phyloP scores from a whole-genome alignment of 352 stramenopile genomes.

The Globisporangium acanthophoron region DNA sequence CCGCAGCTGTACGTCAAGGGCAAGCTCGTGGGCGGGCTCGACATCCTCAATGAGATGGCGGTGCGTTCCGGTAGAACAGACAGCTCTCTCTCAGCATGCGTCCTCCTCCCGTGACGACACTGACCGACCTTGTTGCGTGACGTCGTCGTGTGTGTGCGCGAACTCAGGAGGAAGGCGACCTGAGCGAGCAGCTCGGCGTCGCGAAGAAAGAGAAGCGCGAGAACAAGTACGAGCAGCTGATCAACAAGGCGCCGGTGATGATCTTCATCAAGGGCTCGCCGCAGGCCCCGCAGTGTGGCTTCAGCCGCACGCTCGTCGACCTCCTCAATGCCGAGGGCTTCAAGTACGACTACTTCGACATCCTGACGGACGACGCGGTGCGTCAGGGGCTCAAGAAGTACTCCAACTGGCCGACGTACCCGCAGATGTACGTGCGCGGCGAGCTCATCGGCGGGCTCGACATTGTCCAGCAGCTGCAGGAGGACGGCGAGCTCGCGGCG shows the following conservation, averaged over 20 bases:
- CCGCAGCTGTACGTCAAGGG: constrained; percentile 95
- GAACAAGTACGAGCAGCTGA: constrained; percentile 87
- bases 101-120: background rate
- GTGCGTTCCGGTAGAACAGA: constrained; percentile 14
- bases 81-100: background rate
- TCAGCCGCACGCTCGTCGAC: constrained; percentile 93
- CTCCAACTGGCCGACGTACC: constrained; percentile 98
- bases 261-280: constrained; percentile 98
- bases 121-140: background rate
- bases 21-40: constrained; percentile 91
- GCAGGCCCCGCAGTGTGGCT: constrained; percentile 92
- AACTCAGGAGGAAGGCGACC: constrained; percentile 68
- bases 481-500: constrained; percentile 77
- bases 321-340: constrained; percentile 90
- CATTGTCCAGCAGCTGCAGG: constrained; percentile 95
- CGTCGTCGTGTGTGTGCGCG: too few relatives aligned
- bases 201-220: constrained; percentile 81
- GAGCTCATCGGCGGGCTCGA: constrained; percentile 97
- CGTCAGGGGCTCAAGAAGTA: constrained; percentile 96
- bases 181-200: constrained; percentile 89
- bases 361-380: constrained; percentile 95
- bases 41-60: constrained; percentile 95
- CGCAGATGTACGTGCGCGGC: constrained; percentile 96
- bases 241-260: constrained; percentile 92
- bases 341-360: constrained; percentile 96